Conservation (phyloP, 2,329 filamentous ascomycete species). For the Fusarium sterilihyphosum region DNA sequence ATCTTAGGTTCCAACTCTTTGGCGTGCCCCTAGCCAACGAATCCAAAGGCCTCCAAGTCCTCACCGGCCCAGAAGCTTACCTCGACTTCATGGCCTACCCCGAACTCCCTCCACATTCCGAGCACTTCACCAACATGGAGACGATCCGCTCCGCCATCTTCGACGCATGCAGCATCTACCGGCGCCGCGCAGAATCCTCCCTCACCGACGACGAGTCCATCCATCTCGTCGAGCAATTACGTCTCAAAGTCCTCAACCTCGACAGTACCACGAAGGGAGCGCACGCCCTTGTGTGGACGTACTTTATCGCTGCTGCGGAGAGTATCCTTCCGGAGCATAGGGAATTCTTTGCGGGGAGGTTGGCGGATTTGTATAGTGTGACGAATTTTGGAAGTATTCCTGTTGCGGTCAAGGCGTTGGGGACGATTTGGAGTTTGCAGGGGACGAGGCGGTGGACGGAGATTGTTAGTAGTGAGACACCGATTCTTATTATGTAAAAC, state of each 20-base stretch:
- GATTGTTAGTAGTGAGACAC: slow-evolving; percentile 41
- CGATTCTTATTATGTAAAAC: slow-evolving; percentile 44
- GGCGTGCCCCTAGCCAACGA: slow-evolving; percentile 44
- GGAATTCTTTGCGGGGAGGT: slow-evolving; percentile 47
- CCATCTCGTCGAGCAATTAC: slow-evolving; percentile 46
- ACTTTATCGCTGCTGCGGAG: slow-evolving; percentile 53
- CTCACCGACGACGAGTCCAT: slow-evolving; percentile 36
- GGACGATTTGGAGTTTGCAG: slow-evolving; percentile 48
- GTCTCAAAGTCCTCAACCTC: slow-evolving; percentile 43
- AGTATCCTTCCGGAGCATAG: slow-evolving; percentile 49
- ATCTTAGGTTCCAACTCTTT: slow-evolving; percentile 45
- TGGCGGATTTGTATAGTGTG: slow-evolving; percentile 44
- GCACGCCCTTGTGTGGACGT: slow-evolving; percentile 54
- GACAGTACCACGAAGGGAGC: slow-evolving; percentile 44
- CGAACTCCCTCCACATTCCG: slow-evolving; percentile 27
- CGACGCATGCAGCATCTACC: slow-evolving; percentile 43
- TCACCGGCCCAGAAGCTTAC: slow-evolving; percentile 36
- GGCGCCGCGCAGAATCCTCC: slow-evolving; percentile 35
- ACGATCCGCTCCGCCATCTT: slow-evolving; percentile 39
- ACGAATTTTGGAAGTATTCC: slow-evolving; percentile 53
- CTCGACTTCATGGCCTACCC: slow-evolving; percentile 44
- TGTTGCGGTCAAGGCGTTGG: slow-evolving; percentile 47
- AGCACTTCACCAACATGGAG: slow-evolving; percentile 29
- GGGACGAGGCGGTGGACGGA: slow-evolving; percentile 42
- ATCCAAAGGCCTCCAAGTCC: slow-evolving; percentile 39